Conservation (phyloP, 129 eudicot species). For the Sambucus nigra region DNA sequence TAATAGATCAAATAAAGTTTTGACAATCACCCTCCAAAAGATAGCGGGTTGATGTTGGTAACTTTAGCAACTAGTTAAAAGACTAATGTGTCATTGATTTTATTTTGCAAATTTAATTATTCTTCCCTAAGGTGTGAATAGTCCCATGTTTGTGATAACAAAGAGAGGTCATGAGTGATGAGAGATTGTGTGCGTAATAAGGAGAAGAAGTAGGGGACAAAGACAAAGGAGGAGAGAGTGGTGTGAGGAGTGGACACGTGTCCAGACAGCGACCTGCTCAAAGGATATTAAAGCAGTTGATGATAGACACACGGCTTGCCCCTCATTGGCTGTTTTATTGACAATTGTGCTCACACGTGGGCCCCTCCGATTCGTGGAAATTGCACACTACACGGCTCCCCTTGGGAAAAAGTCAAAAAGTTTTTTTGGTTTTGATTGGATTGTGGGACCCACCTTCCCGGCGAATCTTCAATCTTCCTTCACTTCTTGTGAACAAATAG, state of each 20-base stretch:
- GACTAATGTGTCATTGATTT: too few relatives aligned
- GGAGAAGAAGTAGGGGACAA: constrained; percentile 3
- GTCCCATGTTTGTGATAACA: too few relatives aligned
- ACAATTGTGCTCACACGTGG: constrained; percentile 24
- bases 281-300: constrained; percentile 24
- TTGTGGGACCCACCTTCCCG: constrained; percentile 26
- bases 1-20: too few relatives aligned
- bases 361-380: constrained; percentile 32
- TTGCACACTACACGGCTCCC: constrained; percentile 57
- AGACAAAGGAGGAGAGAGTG: not conserved
- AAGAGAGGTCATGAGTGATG: too few relatives aligned
- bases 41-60: too few relatives aligned
- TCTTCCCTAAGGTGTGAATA: too few relatives aligned
- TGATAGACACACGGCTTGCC: constrained; percentile 42
- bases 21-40: too few relatives aligned
- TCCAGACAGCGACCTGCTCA: constrained; percentile 23
- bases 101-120: too few relatives aligned
- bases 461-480: constrained; percentile 44
- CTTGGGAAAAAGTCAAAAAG: constrained; percentile 34
- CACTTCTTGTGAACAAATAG: too few relatives aligned
- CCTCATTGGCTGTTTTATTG: constrained; percentile 52
- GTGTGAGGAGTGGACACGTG: constrained; percentile 23
- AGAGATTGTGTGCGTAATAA: too few relatives aligned
- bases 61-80: too few relatives aligned
- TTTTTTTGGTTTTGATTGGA: constrained; percentile 36